Base-by-base conservation (phyloP, 352 stramenopile genomes). In the Phytophthora multivora region DNA sequence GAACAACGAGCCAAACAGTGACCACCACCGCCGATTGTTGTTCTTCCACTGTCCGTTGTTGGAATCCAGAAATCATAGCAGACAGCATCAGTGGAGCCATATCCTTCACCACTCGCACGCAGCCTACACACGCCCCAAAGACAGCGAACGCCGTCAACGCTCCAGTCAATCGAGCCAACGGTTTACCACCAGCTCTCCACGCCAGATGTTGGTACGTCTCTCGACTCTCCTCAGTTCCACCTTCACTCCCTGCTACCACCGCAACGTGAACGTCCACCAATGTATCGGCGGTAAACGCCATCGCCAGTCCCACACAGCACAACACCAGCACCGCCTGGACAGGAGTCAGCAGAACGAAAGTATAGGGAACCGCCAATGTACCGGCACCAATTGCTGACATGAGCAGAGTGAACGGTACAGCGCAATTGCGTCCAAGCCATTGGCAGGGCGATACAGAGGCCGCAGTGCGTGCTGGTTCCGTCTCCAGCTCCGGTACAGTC, bases 121-220 rank as follows among this genome's bases (percentile, higher is more conserved):
- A 90, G 12, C 84, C 84, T 13, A 93, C 81, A 51, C 84, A 93
- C 0, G 81, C 84, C 36, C 84, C 84, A 66, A 91, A 93, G 18
- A 93, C 80, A 3, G 80, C 84, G 48, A 93, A 85, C 11, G 79
- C 83, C 11, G 84, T 88, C 43, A 86, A 71, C 7, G 75, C 75
- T 19, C 80, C 84, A 19, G 88, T 78, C 23, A 88, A 26, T 51
- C 73, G 66, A 47, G 77, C 73, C 25, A 93, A 49, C 5, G 51
- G 68, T 38, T 79, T 73, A 13, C 84, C 84, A 8, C 79, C 78
- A 26, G 81, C 78, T 57, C 73, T 74, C 51, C 73, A 64, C 13
- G 84, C 84, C 16, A 93, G 55, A 45, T 83, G 67, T 47, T 93
- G 83, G 50, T 89, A 93, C 58, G 80, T 90, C 46, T 80, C 70